phyloP scores from a whole-genome alignment of 2,329 filamentous ascomycete species.

The Penicillium sclerotiorum region DNA sequence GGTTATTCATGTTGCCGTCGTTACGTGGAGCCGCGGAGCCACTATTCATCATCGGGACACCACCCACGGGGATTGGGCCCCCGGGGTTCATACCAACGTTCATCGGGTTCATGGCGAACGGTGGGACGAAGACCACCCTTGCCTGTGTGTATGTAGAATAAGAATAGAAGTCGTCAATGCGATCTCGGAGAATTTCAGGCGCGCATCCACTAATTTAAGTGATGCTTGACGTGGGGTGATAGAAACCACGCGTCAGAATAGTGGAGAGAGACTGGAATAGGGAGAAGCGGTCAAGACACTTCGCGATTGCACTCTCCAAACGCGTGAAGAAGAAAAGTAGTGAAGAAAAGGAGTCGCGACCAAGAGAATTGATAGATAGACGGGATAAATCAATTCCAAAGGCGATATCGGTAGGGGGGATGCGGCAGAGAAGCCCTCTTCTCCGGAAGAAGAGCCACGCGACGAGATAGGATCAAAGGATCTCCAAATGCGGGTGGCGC shows the following conservation, averaged over 20 bases:
- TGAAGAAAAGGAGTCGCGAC: slow-evolving; percentile 12
- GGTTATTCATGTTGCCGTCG: slow-evolving; percentile 42
- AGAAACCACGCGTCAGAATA: slow-evolving; percentile 18
- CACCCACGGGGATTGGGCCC: slow-evolving; percentile 59
- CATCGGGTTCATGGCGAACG: slow-evolving; percentile 52
- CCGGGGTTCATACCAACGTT: slow-evolving; percentile 56
- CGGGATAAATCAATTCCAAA: no score
- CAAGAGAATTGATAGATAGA: no score
- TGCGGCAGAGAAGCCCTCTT: slow-evolving; percentile 11
- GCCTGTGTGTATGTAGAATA: slow-evolving; percentile 17
- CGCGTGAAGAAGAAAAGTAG: slow-evolving; percentile 11
- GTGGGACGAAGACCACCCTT: slow-evolving; percentile 39
- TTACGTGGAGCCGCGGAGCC: slow-evolving; percentile 48
- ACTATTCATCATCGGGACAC: slow-evolving; percentile 59
- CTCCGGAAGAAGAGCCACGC: slow-evolving; percentile 21
- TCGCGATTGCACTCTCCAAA: not conserved
- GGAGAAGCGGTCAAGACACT: slow-evolving; percentile 21
- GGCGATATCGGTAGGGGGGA: no score
- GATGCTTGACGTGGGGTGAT: slow-evolving; percentile 31
- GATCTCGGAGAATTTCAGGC: slow-evolving; percentile 23
- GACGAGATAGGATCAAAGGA: slow-evolving; percentile 19
- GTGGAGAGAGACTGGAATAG: not conserved
- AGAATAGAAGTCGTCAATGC: slow-evolving; percentile 22
- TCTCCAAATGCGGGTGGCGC: slow-evolving; percentile 18
- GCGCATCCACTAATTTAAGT: slow-evolving; percentile 38